Base-by-base conservation (phyloP, 257 asterid genomes). In the Solanum virginianum region DNA sequence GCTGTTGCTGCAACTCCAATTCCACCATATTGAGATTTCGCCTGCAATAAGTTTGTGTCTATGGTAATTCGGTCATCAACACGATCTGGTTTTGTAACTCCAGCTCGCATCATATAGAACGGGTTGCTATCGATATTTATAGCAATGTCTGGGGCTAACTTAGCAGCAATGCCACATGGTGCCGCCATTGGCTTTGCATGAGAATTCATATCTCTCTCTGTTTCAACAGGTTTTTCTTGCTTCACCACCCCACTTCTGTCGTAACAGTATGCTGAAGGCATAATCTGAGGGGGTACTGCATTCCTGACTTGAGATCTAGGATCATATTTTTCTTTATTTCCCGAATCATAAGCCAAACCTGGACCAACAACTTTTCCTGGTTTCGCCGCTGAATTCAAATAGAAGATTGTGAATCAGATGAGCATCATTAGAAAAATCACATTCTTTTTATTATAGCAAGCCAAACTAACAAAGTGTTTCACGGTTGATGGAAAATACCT, bases 301-400 rank as follows among this genome's bases (percentile, higher is more conserved):
- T 84, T 92, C 89, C 93, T 90, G 71, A 88, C 90, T 53, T 87
- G 84, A 79, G 86, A 68, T 86, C 93, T 63, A 43, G 92, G 92
- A 87, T 94, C 95, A 14, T 88, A 91, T 47, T 91, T 77, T 68
- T 90, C 92, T 85, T 90, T 91, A 83, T 83, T 90, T 45, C 89
- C 90, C 12, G 60, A 88, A 82, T 90, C 97, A 11, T 86, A 87
- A 4, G 88, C 87, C 81, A 91, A 65, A 80, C 85, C 88, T 24
- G 93, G 92, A 56, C 94, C 93, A 24, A 92, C 87, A 22, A 88
- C 91, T 86, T 91, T 92, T 16, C 97, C 98, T 10, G 95, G 94
- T 86, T 91, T 94, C 32, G 94, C 97, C 91, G 94, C 11, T 62
- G 49, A 75, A 47, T 80, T 54, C 49, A 45, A 69, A 85, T 36